Base-by-base conservation (phyloP, 176 grass and related monocot genomes). In the Pharus latifolius region DNA sequence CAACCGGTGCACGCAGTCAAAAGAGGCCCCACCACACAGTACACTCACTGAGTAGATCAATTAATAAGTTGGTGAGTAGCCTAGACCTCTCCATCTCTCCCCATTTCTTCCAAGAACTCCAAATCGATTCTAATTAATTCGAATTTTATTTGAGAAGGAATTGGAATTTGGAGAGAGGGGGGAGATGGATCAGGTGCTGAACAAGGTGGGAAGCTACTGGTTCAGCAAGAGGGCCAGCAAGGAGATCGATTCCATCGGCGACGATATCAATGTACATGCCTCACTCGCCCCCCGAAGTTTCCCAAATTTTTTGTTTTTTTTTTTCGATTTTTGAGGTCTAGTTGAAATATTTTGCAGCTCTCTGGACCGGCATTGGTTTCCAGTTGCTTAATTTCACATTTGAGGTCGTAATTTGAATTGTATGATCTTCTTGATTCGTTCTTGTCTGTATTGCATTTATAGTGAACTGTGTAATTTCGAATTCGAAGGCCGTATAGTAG, bases 121-220 rank as follows among this genome's bases (percentile, higher is more conserved):
- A 17, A 55, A 40, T 31, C 19, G 44, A 34, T 24, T 68, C 48
- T 34, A 55, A 16, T 11, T 23, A 27, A 65, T 35, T 70, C 64
- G 61, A 44, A 16, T 22, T 3, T n/a, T 34, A 44, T 5, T 49
- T 17, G 63, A 79, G 30, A 10, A 11, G 50, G 11, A 67, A 63
- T 47, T 74, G 4, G 17, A 52, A 20, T 72, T 46, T 7, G n/a
- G 17, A 30, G 5, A 22, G 13, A 8, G 26, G 42, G 5, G 69
- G 35, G 32, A 37, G 77, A 98, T 99, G 96, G 87, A 99, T 85
- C 84, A 94, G 78, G 74, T 95, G 43, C 49, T 99, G 68, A 88
- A 91, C 84, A 91, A 94, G 90, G 96, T 79, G 22, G 90, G 96
- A 27, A 83, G 77, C 84, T 99, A 99, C 87, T 95, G 90, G 96